Conservation (phyloP, 352 stramenopile genomes). For the Blastocystis sp. region DNA sequence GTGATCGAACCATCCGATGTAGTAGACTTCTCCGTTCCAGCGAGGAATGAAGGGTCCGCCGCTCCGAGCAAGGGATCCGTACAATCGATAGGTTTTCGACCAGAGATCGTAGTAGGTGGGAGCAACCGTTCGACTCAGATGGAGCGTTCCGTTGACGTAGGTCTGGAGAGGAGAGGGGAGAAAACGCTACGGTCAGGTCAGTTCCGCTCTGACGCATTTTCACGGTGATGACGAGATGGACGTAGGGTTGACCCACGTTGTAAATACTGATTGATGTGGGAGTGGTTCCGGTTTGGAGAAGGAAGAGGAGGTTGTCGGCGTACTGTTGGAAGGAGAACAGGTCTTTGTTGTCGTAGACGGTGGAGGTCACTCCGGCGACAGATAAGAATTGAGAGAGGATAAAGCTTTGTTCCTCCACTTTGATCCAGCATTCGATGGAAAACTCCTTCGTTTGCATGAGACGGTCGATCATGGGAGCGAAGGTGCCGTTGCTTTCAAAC, state of each 20-base stretch:
- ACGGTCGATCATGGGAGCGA: not conserved
- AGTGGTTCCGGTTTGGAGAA: not conserved
- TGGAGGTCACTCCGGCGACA: not conserved
- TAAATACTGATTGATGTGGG: not conserved
- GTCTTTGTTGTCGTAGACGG: not conserved
- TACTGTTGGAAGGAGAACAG: not conserved
- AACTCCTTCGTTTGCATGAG: conserved; percentile 6
- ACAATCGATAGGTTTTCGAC: not conserved
- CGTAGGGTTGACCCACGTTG: not conserved
- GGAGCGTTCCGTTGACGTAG: conserved; percentile 3
- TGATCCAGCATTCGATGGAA: conserved; percentile 3
- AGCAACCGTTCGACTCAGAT: not conserved
- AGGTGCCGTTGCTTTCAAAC: not conserved
- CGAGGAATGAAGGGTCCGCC: not conserved
- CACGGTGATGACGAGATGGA: not conserved
- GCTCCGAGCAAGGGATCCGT: not conserved
- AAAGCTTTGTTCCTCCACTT: not conserved
- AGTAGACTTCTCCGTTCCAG: conserved; percentile 18
- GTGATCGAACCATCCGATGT: conserved; percentile 4
- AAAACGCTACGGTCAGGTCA: not conserved
- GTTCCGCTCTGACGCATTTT: not conserved
- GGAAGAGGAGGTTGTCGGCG: not conserved
- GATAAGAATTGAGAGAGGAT: not conserved
- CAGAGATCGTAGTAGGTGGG: not conserved
- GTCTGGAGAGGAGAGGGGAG: not conserved